phyloP scores from a whole-genome alignment of 768 basidiomycete genomes.

The Amanita pseudoporphyria region DNA sequence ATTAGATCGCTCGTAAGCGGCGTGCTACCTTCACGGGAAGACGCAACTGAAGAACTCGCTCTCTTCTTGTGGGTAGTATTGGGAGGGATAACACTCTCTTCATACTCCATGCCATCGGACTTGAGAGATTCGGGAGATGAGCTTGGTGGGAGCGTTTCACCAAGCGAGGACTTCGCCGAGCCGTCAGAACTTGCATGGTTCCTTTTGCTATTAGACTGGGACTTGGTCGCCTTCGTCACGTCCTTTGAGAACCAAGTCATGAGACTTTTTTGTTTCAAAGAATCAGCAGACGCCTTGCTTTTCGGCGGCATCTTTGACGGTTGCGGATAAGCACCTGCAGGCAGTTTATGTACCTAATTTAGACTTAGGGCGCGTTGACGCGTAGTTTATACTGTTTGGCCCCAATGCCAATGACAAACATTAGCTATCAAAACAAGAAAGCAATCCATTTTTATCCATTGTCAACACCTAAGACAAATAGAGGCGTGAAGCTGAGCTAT shows the following conservation, averaged over 20 bases:
- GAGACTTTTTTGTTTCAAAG: constrained; percentile 63
- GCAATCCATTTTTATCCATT: no score
- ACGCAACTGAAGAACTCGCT: constrained; percentile 19
- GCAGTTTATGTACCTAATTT: neutral
- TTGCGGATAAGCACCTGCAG: neutral
- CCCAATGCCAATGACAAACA: neutral
- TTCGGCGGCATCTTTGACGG: constrained; percentile 28
- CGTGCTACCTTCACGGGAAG: constrained; percentile 43
- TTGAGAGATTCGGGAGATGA: constrained; percentile 1
- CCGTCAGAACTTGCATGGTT: no score
- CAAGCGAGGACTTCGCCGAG: neutral
- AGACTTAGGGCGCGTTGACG: neutral
- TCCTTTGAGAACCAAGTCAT: constrained; percentile 54
- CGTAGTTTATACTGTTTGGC: constrained; percentile 1
- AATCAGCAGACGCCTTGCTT: constrained; percentile 29
- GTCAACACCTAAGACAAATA: no score
- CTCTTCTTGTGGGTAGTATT: constrained; percentile 16
- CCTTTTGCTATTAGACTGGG: constrained; percentile 1
- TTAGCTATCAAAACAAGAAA: no score
- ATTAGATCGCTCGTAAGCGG: constrained; percentile 75
- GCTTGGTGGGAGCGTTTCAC: neutral
- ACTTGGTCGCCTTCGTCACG: neutral
- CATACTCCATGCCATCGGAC: constrained; percentile 4
- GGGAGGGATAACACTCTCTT: constrained; percentile 3
- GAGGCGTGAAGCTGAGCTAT: no score